A percentile compares a stretch with the other conserved stretches of the same genome.
These are phyloP conservation scores for Cucumis cinereus DNA, from an alignment of 306 rosid genomes.

Conservation along the genomic window DNA sequence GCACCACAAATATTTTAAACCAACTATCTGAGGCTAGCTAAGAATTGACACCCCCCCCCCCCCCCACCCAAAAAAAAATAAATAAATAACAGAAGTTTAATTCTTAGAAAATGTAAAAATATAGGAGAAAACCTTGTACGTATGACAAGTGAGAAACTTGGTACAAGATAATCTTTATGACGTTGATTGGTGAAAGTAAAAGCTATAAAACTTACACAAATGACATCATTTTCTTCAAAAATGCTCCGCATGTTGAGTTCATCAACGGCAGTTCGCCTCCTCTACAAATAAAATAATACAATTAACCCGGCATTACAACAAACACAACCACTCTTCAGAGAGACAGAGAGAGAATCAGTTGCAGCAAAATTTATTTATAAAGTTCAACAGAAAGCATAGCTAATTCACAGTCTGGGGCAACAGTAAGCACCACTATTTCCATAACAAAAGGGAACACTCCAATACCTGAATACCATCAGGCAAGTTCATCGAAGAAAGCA, in stretches of 20 bases:
- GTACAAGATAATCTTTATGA: neutral
- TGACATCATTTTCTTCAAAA: constrained; percentile 75
- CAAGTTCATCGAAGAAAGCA: constrained; percentile 94
- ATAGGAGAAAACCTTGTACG: neutral
- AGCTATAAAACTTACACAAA: constrained; percentile 51
- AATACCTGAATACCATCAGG: constrained; percentile 94
- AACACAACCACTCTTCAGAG: neutral
- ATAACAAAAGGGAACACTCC: neutral
- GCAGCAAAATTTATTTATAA: neutral
- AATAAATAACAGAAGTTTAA: neutral
- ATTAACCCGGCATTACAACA: neutral
- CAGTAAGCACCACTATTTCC: neutral
- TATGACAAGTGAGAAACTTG: neutral
- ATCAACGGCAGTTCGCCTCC: constrained; percentile 78
- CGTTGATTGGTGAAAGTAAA: neutral
- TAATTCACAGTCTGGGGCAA: neutral
- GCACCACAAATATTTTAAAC: neutral
- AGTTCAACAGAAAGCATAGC: neutral
- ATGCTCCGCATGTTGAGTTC: constrained; percentile 89
- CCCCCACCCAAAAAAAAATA: no score
- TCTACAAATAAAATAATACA: constrained; percentile 29
- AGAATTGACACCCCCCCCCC: no score
- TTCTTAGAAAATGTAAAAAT: neutral
- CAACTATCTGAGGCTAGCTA: no score
- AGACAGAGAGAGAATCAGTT: neutral